Evolutionary conservation across 169 alveolate species (phyloP).

Genomic region (Plasmodium berghei): DNA sequence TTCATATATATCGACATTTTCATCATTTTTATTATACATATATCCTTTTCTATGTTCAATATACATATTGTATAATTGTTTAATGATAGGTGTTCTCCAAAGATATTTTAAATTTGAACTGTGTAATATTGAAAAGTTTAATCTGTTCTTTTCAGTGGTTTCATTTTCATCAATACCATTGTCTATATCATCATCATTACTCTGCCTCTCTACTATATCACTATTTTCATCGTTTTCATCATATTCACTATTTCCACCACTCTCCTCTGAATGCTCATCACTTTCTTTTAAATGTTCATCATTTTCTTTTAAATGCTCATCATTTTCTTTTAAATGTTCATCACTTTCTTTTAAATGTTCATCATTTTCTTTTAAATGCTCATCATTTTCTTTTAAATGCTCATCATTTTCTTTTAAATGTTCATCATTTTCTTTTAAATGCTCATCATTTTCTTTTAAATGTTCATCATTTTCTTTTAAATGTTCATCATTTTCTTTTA

Average conservation of each 20-base stretch:
- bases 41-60: constrained; percentile 10
- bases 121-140: constrained; percentile 3
- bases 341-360: background rate
- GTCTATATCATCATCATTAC: background rate
- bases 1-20: constrained; percentile 41
- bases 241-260: background rate
- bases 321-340: background rate
- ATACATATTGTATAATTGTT: constrained; percentile 23
- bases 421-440: background rate
- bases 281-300: background rate
- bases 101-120: constrained; percentile 35
- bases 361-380: background rate
- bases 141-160: constrained; percentile 9
- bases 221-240: background rate
- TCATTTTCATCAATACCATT: background rate
- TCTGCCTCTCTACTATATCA: background rate
- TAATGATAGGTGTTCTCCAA: constrained; percentile 43
- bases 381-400: background rate
- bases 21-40: background rate
- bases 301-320: background rate
- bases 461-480: too few relatives aligned
- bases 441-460: too few relatives aligned
- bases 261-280: background rate
- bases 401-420: background rate
- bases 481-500: too few relatives aligned